Conservation (phyloP, 441 rosid species). For the Croton setiger region DNA sequence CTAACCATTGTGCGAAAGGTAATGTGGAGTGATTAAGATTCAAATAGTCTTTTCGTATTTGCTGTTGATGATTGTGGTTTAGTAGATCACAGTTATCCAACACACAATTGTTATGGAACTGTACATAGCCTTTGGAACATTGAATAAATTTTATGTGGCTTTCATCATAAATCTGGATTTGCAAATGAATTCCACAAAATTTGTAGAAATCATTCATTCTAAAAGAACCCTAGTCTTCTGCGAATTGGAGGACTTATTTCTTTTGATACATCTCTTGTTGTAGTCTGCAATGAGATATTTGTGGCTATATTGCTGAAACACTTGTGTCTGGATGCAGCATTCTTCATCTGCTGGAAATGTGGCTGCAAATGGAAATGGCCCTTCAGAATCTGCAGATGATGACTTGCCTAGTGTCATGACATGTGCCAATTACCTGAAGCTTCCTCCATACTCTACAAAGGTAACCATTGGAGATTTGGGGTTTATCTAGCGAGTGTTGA, state of each 20-base stretch:
- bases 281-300: no score
- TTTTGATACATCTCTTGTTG: no score
- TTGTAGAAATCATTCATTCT: no score
- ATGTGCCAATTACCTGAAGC: constrained; percentile 98
- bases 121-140: no score
- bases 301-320: background rate
- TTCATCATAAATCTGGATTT: no score
- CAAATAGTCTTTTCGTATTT: background rate
- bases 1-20: constrained; percentile 99
- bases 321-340: constrained; percentile 51
- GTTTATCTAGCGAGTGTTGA: background rate
- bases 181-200: no score
- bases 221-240: no score
- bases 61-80: background rate
- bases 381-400: constrained; percentile 83
- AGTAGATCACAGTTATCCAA: background rate
- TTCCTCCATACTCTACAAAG: constrained; percentile 97
- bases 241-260: no score
- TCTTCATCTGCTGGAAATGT: constrained; percentile 60
- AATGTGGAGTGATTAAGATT: constrained; percentile 12
- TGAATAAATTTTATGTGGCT: no score
- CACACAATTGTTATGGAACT: background rate
- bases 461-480: constrained; percentile 27
- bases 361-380: constrained; percentile 64
- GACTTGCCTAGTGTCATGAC: constrained; percentile 99